Evolutionary conservation across 139 green algal genomes (phyloP).

Genomic region (Trebouxia sp.): DNA sequence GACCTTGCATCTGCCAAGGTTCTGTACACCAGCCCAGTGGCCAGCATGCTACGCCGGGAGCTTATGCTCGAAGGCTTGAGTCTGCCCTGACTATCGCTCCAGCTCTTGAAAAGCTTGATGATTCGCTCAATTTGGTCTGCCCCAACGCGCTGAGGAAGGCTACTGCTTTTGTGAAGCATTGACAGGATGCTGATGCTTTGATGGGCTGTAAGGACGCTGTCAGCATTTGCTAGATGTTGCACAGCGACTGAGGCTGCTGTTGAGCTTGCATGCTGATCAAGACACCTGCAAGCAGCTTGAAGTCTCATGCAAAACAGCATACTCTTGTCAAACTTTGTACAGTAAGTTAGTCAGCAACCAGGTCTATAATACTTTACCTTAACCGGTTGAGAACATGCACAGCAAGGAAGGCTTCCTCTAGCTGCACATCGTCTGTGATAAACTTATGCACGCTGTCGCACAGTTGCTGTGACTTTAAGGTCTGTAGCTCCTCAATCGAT

Average conservation of each 20-base stretch:
- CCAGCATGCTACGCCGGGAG: constrained; percentile 2
- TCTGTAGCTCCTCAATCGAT: neutral
- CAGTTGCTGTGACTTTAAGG: neutral
- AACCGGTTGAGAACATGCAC: neutral
- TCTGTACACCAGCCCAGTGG: constrained; percentile 18
- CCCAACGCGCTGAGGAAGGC: neutral
- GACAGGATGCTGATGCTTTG: constrained; percentile 10
- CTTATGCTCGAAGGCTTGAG: neutral
- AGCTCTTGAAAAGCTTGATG: neutral
- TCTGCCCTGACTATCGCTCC: neutral
- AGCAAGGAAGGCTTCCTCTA: neutral
- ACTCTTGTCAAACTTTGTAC: no score
- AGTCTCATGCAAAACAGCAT: no score
- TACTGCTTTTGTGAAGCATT: neutral
- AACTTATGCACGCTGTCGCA: neutral
- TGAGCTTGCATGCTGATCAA: neutral
- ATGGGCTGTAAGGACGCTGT: neutral
- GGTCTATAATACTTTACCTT: no score
- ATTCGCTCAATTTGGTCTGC: constrained; percentile 9
- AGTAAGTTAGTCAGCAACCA: no score
- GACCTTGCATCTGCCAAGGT: constrained; percentile 15
- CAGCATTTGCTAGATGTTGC: neutral
- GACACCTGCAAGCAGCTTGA: neutral
- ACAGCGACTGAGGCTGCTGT: neutral
- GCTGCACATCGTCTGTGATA: neutral